Evolutionary conservation across 805 yeast species (phyloP), one percentile per base, ranked within the genome.

Genomic region (Ogataea neopini): DNA sequence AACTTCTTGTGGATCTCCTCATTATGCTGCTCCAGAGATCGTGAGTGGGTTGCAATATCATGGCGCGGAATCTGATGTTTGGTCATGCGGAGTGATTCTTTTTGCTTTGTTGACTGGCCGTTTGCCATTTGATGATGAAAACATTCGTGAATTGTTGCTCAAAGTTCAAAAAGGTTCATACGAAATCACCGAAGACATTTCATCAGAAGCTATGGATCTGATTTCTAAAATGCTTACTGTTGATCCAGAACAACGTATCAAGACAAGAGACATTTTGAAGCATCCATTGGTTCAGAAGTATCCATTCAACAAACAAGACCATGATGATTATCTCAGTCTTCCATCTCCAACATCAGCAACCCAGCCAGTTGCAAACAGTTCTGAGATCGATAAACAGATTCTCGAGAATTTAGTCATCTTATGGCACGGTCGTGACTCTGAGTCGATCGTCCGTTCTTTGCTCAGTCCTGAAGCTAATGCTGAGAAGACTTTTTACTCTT

Each of bases 41-140:
- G 97, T 94, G 9, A 87, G 96, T 10, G 99, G 99, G 30, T 81
- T 86, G 51, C 89, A 83, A 50, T 94, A 94, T 66, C 98, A 94
- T 63, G 99, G 99, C 11, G 90, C 96, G 25, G 97, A 96, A 35
- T 84, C 95, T 26, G 99, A 94, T 68, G 91, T 94, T 46, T 94
- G 99, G 99, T 91, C 96, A 6, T 91, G 97, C 70, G 98, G 99
- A 59, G 88, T 94, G 51, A 94, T 94, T 45, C 72, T 94, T 47
- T 94, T 88, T 71, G 99, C 99, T 0, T 72, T 94, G 41, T 75
- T 94, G 39, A 91, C 98, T 0, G 99, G 98, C 33, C 92, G 94
- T 65, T 72, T 94, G 49, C 99, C 99, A 1, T 94, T 94, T 64
- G 99, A 94, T 68, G 97, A 94, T 68, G 97, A 92, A 56, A 90